Base-by-base conservation (phyloP, 148 eudicot species). In the Beta vulgaris region DNA sequence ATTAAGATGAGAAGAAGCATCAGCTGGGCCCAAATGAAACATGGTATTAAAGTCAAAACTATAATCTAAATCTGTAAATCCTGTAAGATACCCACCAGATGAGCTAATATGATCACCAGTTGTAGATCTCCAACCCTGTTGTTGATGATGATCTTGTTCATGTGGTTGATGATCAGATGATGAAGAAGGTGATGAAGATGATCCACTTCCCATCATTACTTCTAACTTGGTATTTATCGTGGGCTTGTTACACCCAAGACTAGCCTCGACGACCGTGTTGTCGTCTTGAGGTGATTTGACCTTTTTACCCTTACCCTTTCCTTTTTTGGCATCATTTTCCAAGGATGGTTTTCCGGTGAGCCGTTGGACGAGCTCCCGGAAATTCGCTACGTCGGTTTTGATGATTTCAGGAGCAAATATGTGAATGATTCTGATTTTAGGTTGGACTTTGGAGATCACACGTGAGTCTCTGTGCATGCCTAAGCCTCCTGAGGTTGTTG, bases 401-500 rank as follows among this genome's bases (percentile, higher is more conserved):
- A 88, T 87, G 84, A 92, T 87, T 84, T 92, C 91, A 0, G 97
- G 97, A 43, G 93, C 86, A 32, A 78, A 86, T 35, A 92, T 85
- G 82, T 92, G 94, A 65, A 92, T 92, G 14, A 92, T 86, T 23
- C 94, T 81, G 71, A 92, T 87, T 69, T 88, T 92, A 2, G 97
- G 97, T 82, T 83, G 87, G 48, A 51, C 18, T 76, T 89, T 91
- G 1, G 92, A 61, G 39, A 92, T 87, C 16, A 75, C 58, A 12
- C 79, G 87, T 37, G 97, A 90, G 28, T 86, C 79, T 66, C 46
- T 84, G 68, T 86, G 86, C 74, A 89, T 84, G 81, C 79, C 79
- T 75, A 90, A 81, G 58, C 85, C 46, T 83, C 73, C 23, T 43
- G 90, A 1, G 0, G 83, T 37, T 42, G 67, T 55, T 78, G 70